Evolutionary conservation across 2,329 filamentous ascomycete genomes (phyloP), one percentile per base, ranked within the genome.

Genomic region (Colletotrichum sp.): DNA sequence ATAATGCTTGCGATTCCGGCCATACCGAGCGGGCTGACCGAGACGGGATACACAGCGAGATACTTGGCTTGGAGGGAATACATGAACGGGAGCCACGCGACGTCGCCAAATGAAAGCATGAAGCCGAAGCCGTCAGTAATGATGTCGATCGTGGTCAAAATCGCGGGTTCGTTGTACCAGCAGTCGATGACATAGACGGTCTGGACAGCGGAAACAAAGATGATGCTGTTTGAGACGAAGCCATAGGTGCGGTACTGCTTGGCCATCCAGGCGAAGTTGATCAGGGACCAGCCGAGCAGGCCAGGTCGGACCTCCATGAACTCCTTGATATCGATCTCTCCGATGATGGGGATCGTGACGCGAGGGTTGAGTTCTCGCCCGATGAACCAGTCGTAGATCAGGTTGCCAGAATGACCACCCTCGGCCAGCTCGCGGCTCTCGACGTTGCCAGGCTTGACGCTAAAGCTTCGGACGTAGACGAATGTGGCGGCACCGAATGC

Each of bases 311-410:
- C 89, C 86, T 99, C 96, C 84, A 94, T 94, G 84, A 93, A 98
- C 76, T 93, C 90, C 86, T 98, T 98, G 85, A 99, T 94, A 82
- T 99, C 96, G 66, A 98, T 90, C 80, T 95, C 94, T 75, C 95
- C 95, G 78, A 98, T 89, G 65, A 98, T 84, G 3, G 96, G 96
- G 28, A 98, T 87, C 0, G 90, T 92, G 76, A 98, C 85, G 65
- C 96, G 95, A 5, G 96, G 96, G 86, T 99, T 99, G 76, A 99
- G 92, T 85, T 99, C 96, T 32, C 96, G 95, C 24, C 96, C 96
- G 79, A 99, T 98, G 86, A 77, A 99, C 92, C 95, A 99, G 85
- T 99, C 96, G 84, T 99, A 98, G 49, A 98, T 85, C 78, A 95
- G 87, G 84, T 98, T 98, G 74, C 96, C 96, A 2, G 92, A 93